Percentiles rank a stretch among this genome's conserved stretches.
Evolutionary conservation across 371 early-diverging fungal species (phyloP).

Genomic region (Syncephalastrum contaminatum): DNA sequence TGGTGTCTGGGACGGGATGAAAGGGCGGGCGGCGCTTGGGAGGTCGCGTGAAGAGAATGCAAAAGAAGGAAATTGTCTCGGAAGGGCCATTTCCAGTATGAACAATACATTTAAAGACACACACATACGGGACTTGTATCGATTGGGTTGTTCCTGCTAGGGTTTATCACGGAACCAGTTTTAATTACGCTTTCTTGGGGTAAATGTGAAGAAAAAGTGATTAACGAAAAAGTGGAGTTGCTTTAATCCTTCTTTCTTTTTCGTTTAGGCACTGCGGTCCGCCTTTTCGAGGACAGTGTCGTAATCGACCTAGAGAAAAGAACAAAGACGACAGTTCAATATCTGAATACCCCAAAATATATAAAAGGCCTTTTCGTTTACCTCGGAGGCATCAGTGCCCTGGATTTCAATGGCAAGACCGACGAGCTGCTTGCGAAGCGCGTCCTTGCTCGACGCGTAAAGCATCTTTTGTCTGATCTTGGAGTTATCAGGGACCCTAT

Average conservation of each 20-base stretch:
- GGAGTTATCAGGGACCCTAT: conserved; percentile 85
- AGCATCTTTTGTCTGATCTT: conserved; percentile 87
- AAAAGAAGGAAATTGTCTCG: no score
- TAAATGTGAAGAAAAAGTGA: background rate
- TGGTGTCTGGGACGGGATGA: no score
- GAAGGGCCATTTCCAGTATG: no score
- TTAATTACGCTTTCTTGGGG: background rate
- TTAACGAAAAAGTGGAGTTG: background rate
- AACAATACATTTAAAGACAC: background rate
- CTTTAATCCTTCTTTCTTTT: background rate
- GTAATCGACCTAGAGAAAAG: conserved; percentile 58
- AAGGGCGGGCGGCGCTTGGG: no score
- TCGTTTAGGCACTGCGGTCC: conserved; percentile 31
- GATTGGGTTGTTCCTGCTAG: background rate
- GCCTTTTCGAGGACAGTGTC: conserved; percentile 82
- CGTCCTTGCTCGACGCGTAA: conserved; percentile 88
- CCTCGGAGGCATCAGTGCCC: conserved; percentile 77
- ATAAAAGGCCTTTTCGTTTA: conserved; percentile 11
- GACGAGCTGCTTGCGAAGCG: conserved; percentile 71
- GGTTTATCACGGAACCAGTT: background rate
- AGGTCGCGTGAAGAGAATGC: no score
- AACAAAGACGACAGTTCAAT: background rate
- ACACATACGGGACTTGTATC: background rate
- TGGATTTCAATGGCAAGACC: conserved; percentile 85
- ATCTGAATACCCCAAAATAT: conserved; percentile 1